Conservation (phyloP, 495 filamentous ascomycete species). For the Usnea hakonensis region DNA sequence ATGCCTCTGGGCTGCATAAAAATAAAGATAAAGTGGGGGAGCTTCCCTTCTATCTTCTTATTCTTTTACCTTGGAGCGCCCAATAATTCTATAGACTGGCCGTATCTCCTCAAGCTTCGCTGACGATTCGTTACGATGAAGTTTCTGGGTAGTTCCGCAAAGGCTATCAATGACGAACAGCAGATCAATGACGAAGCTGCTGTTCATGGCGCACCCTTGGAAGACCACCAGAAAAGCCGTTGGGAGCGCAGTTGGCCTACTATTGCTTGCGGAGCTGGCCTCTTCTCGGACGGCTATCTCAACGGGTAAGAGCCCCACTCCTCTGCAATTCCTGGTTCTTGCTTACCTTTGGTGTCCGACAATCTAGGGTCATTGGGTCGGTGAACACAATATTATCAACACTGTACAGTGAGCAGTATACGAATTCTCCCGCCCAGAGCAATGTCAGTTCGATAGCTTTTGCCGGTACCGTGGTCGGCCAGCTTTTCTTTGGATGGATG, state of each 20-base stretch:
- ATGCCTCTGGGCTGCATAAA: background rate
- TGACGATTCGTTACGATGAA: constrained; percentile 4
- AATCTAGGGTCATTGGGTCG: constrained; percentile 66
- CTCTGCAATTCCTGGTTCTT: background rate
- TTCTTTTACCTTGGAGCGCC: background rate
- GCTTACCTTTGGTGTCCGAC: constrained; percentile 30
- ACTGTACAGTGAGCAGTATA: constrained; percentile 60
- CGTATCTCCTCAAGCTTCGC: background rate
- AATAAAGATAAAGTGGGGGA: background rate
- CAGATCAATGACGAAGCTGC: constrained; percentile 11
- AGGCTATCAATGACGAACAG: background rate
- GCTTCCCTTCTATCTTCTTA: background rate
- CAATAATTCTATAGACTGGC: background rate
- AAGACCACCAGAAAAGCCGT: constrained; percentile 37
- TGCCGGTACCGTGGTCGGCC: constrained; percentile 79
- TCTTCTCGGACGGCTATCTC: constrained; percentile 88
- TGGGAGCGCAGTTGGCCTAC: constrained; percentile 59
- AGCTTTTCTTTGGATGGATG: constrained; percentile 73
- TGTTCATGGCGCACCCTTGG: constrained; percentile 30
- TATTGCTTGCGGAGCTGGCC: constrained; percentile 78
- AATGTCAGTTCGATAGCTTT: constrained; percentile 78
- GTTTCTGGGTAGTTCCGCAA: constrained; percentile 5
- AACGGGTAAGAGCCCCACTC: constrained; percentile 44
- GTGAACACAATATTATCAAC: constrained; percentile 61
- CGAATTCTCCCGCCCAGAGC: constrained; percentile 53